Conservation (phyloP, 441 rosid genomes). For the Isatis lusitanica region DNA sequence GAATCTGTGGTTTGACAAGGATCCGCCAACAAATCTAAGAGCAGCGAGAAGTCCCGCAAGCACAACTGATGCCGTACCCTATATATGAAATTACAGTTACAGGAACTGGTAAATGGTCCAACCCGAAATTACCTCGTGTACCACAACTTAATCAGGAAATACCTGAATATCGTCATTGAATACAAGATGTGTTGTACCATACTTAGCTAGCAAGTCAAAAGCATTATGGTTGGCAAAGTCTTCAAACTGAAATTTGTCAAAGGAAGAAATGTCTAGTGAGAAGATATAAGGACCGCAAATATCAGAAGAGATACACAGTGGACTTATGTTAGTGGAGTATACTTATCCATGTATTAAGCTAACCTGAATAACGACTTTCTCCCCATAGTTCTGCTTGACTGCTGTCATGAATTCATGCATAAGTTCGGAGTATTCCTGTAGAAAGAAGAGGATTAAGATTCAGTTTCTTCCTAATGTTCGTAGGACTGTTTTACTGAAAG, state of each 20-base stretch:
- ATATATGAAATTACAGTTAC: conserved; percentile 16
- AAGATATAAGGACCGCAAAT: background rate
- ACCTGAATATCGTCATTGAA: conserved; percentile 95
- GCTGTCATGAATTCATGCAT: conserved; percentile 80
- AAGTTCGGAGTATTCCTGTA: conserved; percentile 74
- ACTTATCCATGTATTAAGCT: conserved; percentile 22
- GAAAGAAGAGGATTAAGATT: conserved; percentile 25
- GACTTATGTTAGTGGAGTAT: background rate
- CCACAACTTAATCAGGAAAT: conserved; percentile 32
- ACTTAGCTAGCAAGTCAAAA: conserved; percentile 65
- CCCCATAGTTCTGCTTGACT: conserved; percentile 81
- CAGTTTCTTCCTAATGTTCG: conserved; percentile 17
- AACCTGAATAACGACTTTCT: conserved; percentile 78
- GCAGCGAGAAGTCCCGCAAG: conserved; percentile 75
- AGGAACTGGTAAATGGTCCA: background rate
- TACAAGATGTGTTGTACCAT: conserved; percentile 75
- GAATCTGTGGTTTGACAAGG: conserved; percentile 70
- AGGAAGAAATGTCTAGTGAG: background rate
- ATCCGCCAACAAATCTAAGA: conserved; percentile 62
- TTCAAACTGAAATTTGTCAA: conserved; percentile 62
- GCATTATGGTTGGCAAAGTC: conserved; percentile 93
- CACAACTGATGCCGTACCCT: conserved; percentile 91
- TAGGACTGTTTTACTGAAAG: background rate
- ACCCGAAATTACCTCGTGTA: background rate
- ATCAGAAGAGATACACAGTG: background rate